Evolutionary conservation across 2,329 filamentous ascomycete species (phyloP).

Genomic region (Epichloe glyceriae): DNA sequence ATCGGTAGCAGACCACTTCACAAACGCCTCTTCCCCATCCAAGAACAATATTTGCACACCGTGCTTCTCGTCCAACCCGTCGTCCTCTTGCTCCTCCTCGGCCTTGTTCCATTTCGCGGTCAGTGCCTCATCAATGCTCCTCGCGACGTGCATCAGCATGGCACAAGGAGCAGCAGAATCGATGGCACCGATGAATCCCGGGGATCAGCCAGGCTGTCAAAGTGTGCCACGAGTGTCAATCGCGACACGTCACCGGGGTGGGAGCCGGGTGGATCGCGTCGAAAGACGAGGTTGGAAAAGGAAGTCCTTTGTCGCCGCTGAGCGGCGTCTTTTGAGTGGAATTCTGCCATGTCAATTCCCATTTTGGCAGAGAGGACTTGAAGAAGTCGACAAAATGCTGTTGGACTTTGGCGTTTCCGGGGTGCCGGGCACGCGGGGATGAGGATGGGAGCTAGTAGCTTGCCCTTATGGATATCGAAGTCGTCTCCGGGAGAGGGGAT

Average conservation of each 20-base stretch:
- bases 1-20: constrained; percentile 65
- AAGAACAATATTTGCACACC: constrained; percentile 83
- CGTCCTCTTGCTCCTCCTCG: constrained; percentile 49
- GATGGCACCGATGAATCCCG: constrained; percentile 84
- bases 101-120: constrained; percentile 63
- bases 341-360: constrained; percentile 77
- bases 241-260: constrained; percentile 61
- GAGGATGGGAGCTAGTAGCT: constrained; percentile 74
- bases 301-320: constrained; percentile 55
- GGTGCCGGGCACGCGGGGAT: constrained; percentile 77
- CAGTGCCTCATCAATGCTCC: constrained; percentile 66
- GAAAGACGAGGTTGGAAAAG: constrained; percentile 78
- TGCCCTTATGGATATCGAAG: constrained; percentile 66
- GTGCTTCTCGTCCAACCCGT: constrained; percentile 56
- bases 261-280: constrained; percentile 77
- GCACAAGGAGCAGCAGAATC: constrained; percentile 93
- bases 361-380: constrained; percentile 55
- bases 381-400: constrained; percentile 82
- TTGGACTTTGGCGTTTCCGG: constrained; percentile 59
- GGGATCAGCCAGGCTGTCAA: constrained; percentile 73
- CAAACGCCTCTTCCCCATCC: constrained; percentile 90
- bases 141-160: constrained; percentile 77
- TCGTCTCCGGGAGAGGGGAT: constrained; percentile 62
- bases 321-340: constrained; percentile 74
- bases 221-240: constrained; percentile 83